Percentiles rank a stretch among this genome's conserved stretches.
Conservation (phyloP, 108 stramenopile species). For the Cylindrotheca fusiformis region DNA sequence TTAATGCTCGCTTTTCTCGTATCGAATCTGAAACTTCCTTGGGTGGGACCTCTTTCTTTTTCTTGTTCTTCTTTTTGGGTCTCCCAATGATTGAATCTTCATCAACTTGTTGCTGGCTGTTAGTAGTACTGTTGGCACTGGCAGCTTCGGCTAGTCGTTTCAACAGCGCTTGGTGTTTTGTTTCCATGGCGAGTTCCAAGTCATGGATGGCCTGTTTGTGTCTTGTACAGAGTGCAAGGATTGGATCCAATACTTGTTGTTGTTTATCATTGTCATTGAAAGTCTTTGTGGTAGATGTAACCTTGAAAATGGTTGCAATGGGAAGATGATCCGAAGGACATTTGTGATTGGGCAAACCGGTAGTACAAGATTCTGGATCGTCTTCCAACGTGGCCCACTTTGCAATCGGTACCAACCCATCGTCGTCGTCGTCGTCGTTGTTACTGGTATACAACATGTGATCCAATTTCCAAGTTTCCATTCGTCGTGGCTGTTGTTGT, state of each 20-base stretch:
- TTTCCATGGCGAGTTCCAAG: not conserved
- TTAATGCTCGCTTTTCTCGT: not conserved
- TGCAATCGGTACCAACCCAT: not conserved
- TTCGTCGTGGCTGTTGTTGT: slow-evolving; percentile 2
- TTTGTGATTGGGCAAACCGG: slow-evolving; percentile 41
- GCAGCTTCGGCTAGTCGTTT: not conserved
- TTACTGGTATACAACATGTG: slow-evolving; percentile 47
- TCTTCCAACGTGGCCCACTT: slow-evolving; percentile 27
- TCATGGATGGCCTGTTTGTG: not conserved
- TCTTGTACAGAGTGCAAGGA: not conserved
- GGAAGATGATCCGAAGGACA: slow-evolving; percentile 54
- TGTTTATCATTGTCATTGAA: not conserved
- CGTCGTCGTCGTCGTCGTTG: slow-evolving; percentile 8
- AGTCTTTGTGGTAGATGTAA: not conserved
- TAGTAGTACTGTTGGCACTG: not conserved
- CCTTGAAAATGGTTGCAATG: slow-evolving; percentile 42
- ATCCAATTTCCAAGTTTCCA: slow-evolving; percentile 49
- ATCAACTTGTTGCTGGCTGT: no score
- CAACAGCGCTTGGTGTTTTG: not conserved
- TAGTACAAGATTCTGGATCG: slow-evolving; percentile 25
- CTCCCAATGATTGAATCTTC: not conserved
- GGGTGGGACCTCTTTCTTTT: not conserved
- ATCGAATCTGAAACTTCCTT: not conserved
- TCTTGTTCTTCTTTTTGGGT: not conserved
- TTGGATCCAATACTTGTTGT: not conserved